phyloP scores from a whole-genome alignment of 805 yeast species.

The Yarrowia keelungensis region DNA sequence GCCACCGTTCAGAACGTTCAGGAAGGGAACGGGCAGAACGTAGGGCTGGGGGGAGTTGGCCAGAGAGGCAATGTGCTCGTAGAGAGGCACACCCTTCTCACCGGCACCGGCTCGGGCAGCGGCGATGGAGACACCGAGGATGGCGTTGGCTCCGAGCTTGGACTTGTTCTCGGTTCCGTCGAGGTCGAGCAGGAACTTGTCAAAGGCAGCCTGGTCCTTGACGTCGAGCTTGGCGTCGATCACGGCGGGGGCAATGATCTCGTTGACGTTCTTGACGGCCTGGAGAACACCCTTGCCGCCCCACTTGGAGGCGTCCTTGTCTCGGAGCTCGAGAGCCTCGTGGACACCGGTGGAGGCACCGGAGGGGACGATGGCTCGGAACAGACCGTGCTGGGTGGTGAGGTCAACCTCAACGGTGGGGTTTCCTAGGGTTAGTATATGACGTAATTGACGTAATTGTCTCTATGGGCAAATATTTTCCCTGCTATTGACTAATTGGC shows the following conservation, averaged over 20 bases:
- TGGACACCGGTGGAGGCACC: slow-evolving; percentile 99
- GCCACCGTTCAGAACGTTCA: slow-evolving; percentile 99
- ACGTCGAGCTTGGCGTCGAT: slow-evolving; percentile 81
- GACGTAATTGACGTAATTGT: too few relatives aligned
- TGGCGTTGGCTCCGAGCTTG: slow-evolving; percentile 98
- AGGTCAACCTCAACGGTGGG: slow-evolving; percentile 99
- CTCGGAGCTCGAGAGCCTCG: slow-evolving; percentile 98
- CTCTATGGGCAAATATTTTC: background rate
- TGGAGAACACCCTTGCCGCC: slow-evolving; percentile 97
- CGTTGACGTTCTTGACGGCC: slow-evolving; percentile 96
- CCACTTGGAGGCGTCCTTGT: slow-evolving; percentile 97
- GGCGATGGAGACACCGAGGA: slow-evolving; percentile 97
- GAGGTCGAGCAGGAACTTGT: slow-evolving; percentile 80
- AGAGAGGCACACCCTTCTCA: slow-evolving; percentile 90
- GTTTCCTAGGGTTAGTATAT: slow-evolving; percentile 56
- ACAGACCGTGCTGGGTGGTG: slow-evolving; percentile 88
- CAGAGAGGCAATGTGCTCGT: slow-evolving; percentile 85
- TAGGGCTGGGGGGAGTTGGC: slow-evolving; percentile 79
- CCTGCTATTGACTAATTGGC: background rate
- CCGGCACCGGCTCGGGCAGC: slow-evolving; percentile 99
- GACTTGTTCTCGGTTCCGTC: slow-evolving; percentile 98
- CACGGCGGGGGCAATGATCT: slow-evolving; percentile 92
- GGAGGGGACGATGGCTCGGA: slow-evolving; percentile 98
- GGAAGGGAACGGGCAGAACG: slow-evolving; percentile 98
- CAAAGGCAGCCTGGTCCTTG: slow-evolving; percentile 84